Evolutionary conservation across 1,284 basidiomycete genomes (phyloP), one percentile per base, ranked within the genome.

Genomic region (Marasmius tenuissimus): DNA sequence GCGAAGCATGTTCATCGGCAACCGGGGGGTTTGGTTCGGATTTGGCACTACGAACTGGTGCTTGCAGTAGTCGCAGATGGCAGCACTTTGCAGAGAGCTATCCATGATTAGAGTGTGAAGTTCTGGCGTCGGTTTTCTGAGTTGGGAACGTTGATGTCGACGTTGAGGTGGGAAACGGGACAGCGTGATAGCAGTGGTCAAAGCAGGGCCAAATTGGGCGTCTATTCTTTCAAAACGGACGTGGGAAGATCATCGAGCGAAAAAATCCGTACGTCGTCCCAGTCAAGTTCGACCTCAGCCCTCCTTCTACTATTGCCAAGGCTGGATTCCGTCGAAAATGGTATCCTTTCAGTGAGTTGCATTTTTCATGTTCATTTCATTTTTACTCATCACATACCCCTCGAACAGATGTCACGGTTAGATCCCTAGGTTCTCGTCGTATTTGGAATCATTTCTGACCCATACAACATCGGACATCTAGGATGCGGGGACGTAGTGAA

Each of bases 401-500:
- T 47, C 27, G 27, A 27, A 10, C 65, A 82, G 80, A 70, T 82
- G 81, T 67, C 77, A 81, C 72, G 72, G 78, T 80, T 50, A 71
- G 72, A 39, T 27, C 40, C 60, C 57, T 54, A 42, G 38, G 55
- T n/a, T 38, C 34, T 42, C 40, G 34, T 20, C 61, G 54, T 10
- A 39, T 37, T 39, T 53, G 58, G 38, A 35, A 5, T 22, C 60
- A 42, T 60, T 33, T 35, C 42, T 39, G 40, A 51, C 33, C 39
- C 48, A 37, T 56, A 27, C 27, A 27, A 27, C 4, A 27, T 27
- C 27, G 52, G 20, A 42, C 52, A 52, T 47, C 52, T 45, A 92
- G 91, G 71, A 42, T 96, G 94, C 74, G 79, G 83, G 57, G 94
- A 96, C 67, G 88, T 92, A 8, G 87, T 96, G 42, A 97, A 95